These are phyloP conservation scores for Jamesozyma spencerorum DNA, from an alignment of 805 yeast species.

Conservation along the genomic window DNA sequence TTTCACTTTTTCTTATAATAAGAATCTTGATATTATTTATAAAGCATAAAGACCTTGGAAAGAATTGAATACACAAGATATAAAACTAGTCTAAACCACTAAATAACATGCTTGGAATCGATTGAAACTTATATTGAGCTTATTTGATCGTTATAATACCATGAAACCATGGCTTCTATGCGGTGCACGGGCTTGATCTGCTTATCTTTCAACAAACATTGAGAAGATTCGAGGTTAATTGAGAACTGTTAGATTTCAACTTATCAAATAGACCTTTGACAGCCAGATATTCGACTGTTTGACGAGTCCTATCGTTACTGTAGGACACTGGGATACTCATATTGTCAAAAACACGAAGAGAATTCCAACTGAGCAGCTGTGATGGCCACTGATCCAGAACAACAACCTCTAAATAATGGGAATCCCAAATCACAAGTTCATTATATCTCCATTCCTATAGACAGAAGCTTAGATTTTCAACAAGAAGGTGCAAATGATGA, in stretches of 20 bases:
- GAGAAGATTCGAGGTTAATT: background rate
- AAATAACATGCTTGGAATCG: no score
- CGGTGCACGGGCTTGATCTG: background rate
- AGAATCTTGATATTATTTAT: no score
- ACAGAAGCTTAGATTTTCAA: constrained; percentile 12
- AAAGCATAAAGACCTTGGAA: no score
- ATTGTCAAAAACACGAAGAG: no score
- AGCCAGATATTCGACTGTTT: no score
- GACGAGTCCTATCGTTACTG: no score
- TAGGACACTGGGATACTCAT: no score
- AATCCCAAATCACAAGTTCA: constrained; percentile 17
- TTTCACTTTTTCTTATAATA: background rate
- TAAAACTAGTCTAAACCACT: no score
- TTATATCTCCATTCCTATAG: constrained; percentile 28
- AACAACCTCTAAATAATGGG: constrained; percentile 4
- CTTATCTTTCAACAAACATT: no score
- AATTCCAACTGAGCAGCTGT: background rate
- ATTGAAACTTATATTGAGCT: background rate
- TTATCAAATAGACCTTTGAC: no score
- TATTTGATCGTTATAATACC: background rate
- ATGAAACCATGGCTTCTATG: background rate
- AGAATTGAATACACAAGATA: no score
- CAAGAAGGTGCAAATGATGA: background rate
- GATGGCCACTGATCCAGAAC: constrained; percentile 5
- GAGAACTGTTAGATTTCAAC: background rate